These are phyloP conservation scores for Neoascochyta sp. DNA, from an alignment of 2,329 filamentous ascomycete species.

Conservation along the genomic window DNA sequence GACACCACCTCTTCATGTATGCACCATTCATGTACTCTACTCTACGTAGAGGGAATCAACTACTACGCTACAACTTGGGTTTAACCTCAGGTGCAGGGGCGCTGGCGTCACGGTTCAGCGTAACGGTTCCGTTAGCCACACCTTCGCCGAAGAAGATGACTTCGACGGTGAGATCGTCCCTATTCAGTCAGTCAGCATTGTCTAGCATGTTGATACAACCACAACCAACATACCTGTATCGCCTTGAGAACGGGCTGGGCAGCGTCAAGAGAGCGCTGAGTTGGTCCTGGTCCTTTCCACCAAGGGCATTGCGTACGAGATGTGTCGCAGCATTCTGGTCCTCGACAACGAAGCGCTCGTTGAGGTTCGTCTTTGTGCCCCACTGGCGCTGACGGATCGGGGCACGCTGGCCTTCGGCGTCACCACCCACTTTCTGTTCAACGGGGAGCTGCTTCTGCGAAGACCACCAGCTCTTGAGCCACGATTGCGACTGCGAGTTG, in stretches of 20 bases:
- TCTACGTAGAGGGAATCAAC: too few relatives aligned
- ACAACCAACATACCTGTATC: slow-evolving; percentile 70
- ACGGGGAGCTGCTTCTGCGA: slow-evolving; percentile 65
- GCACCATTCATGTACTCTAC: too few relatives aligned
- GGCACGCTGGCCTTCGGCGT: slow-evolving; percentile 68
- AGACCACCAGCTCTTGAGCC: slow-evolving; percentile 68
- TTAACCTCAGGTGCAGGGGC: slow-evolving; percentile 52
- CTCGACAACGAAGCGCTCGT: slow-evolving; percentile 84
- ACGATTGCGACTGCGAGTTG: slow-evolving; percentile 51
- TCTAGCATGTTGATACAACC: too few relatives aligned
- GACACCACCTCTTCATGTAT: too few relatives aligned
- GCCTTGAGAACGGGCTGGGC: slow-evolving; percentile 82
- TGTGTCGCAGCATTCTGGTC: slow-evolving; percentile 97
- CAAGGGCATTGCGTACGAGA: slow-evolving; percentile 88
- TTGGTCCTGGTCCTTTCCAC: slow-evolving; percentile 90
- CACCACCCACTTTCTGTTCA: slow-evolving; percentile 57
- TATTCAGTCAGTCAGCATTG: slow-evolving; percentile 33
- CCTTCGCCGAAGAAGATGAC: slow-evolving; percentile 97
- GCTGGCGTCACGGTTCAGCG: slow-evolving; percentile 82
- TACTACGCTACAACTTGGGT: slow-evolving; percentile 51
- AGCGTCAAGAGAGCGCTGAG: slow-evolving; percentile 87
- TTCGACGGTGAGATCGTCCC: slow-evolving; percentile 93
- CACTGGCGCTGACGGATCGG: slow-evolving; percentile 90
- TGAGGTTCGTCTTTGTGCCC: slow-evolving; percentile 70
- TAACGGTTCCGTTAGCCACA: slow-evolving; percentile 70